A percentile compares a stretch with the other conserved stretches of the same genome.
phyloP scores from a whole-genome alignment of 1,139 yeast genomes.

The Magnusiomyces ingens region DNA sequence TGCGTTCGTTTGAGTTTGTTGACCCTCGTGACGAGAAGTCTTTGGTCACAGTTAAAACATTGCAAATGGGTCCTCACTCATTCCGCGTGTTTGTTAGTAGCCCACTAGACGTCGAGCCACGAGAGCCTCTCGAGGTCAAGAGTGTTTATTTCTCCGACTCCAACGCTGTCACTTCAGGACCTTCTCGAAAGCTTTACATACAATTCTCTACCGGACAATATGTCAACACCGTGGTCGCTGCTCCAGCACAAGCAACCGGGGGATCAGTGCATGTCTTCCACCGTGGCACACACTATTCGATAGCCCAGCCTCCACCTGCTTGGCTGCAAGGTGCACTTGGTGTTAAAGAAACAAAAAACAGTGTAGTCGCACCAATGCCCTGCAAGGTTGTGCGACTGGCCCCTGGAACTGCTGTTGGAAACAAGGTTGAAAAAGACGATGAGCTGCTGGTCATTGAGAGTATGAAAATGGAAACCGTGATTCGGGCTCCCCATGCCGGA shows the following conservation, averaged over 20 bases:
- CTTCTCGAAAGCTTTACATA: slow-evolving; percentile 20
- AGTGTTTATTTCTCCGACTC: slow-evolving; percentile 3
- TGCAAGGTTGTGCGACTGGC: slow-evolving; percentile 30
- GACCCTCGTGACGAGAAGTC: slow-evolving; percentile 8
- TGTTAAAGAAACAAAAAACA: slow-evolving; percentile 25
- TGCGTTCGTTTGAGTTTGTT: slow-evolving; percentile 13
- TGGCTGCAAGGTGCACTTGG: slow-evolving; percentile 32
- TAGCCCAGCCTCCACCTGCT: slow-evolving; percentile 27
- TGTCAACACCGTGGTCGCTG: slow-evolving; percentile 26
- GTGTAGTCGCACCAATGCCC: slow-evolving; percentile 35
- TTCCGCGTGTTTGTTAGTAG: slow-evolving; percentile 12
- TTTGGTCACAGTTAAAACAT: slow-evolving; percentile 7
- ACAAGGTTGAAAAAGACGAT: slow-evolving; percentile 19
- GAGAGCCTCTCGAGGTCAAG: slow-evolving; percentile 8
- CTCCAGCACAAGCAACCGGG: slow-evolving; percentile 14
- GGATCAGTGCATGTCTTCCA: slow-evolving; percentile 29
- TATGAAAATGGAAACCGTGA: slow-evolving; percentile 25
- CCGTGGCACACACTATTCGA: slow-evolving; percentile 28
- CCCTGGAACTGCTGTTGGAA: slow-evolving; percentile 15
- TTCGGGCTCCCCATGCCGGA: slow-evolving; percentile 23
- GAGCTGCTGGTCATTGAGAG: slow-evolving; percentile 21
- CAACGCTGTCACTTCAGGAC: slow-evolving; percentile 1
- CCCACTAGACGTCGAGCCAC: neutral
- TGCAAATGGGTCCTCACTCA: slow-evolving; percentile 16
- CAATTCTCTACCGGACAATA: slow-evolving; percentile 25